These are phyloP conservation scores for Boehmeria nivea DNA, from an alignment of 306 rosid genomes.

Conservation along the genomic window DNA sequence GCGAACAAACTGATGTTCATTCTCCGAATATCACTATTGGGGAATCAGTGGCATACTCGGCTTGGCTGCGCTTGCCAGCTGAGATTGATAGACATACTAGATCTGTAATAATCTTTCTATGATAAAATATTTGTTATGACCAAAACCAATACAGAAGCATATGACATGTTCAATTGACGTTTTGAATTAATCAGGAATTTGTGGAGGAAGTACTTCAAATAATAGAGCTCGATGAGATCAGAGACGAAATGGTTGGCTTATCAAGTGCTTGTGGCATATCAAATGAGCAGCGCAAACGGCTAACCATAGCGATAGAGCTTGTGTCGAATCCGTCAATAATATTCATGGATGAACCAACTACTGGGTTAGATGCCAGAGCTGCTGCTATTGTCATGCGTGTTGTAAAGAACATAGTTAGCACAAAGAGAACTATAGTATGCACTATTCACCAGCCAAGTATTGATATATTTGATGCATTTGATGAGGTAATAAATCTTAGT, in stretches of 20 bases:
- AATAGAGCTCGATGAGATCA: slow-evolving; percentile 43
- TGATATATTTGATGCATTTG: slow-evolving; percentile 42
- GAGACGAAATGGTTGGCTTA: slow-evolving; percentile 39
- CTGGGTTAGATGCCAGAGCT: slow-evolving; percentile 45
- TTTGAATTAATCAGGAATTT: slow-evolving; percentile 27
- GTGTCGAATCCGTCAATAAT: slow-evolving; percentile 46
- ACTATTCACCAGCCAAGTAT: slow-evolving; percentile 57
- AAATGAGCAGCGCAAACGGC: slow-evolving; percentile 47
- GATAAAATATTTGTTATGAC: no score
- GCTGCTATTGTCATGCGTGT: slow-evolving; percentile 53
- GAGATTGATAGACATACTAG: slow-evolving; percentile 28
- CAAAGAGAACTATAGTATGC: slow-evolving; percentile 52
- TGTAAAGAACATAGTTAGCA: slow-evolving; percentile 39
- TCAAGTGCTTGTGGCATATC: slow-evolving; percentile 44
- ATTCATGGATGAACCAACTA: slow-evolving; percentile 50
- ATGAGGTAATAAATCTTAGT: slow-evolving; percentile 30
- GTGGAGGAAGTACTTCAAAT: slow-evolving; percentile 48
- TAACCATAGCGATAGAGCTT: slow-evolving; percentile 47
- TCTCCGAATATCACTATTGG: slow-evolving; percentile 45
- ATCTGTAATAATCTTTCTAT: slow-evolving; percentile 14
- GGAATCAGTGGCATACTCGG: slow-evolving; percentile 42
- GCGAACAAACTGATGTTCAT: slow-evolving; percentile 43
- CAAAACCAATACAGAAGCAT: no score
- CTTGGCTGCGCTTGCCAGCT: slow-evolving; percentile 37
- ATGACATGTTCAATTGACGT: no score